phyloP scores from a whole-genome alignment of 768 basidiomycete genomes.

The Phanerochaete sordida region DNA sequence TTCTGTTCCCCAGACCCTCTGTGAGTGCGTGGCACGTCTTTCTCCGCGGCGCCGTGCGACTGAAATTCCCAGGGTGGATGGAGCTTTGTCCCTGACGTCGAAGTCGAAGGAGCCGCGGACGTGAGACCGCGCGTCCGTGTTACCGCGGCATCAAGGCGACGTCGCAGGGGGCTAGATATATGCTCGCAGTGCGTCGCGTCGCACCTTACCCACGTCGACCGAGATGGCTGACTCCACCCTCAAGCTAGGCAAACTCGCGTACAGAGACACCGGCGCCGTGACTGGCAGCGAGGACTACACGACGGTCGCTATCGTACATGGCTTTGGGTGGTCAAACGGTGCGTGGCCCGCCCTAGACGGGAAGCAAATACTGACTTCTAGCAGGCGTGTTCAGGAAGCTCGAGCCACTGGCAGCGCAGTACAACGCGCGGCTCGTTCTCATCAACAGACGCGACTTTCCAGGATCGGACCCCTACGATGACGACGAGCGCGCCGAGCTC shows the following conservation, averaged over 20 bases:
- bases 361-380: background rate
- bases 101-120: too few species aligned
- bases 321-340: conserved; percentile 6
- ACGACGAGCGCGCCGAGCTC: background rate
- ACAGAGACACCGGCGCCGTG: conserved; percentile 2
- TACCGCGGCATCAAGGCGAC: too few species aligned
- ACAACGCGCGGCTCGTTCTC: conserved; percentile 8
- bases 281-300: background rate
- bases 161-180: too few species aligned
- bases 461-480: background rate
- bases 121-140: too few species aligned
- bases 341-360: background rate
- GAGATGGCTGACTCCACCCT: background rate
- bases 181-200: background rate
- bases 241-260: conserved; percentile 3
- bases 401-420: background rate
- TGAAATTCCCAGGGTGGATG: too few species aligned
- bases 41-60: too few species aligned
- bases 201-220: background rate
- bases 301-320: conserved; percentile 10
- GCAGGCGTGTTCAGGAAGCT: conserved; percentile 6
- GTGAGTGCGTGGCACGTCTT: too few species aligned
- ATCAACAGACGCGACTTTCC: conserved; percentile 10
- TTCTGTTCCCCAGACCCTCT: too few species aligned
- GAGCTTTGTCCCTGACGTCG: too few species aligned